Conservation (phyloP, 495 filamentous ascomycete genomes). For the Penicillium turbatum region DNA sequence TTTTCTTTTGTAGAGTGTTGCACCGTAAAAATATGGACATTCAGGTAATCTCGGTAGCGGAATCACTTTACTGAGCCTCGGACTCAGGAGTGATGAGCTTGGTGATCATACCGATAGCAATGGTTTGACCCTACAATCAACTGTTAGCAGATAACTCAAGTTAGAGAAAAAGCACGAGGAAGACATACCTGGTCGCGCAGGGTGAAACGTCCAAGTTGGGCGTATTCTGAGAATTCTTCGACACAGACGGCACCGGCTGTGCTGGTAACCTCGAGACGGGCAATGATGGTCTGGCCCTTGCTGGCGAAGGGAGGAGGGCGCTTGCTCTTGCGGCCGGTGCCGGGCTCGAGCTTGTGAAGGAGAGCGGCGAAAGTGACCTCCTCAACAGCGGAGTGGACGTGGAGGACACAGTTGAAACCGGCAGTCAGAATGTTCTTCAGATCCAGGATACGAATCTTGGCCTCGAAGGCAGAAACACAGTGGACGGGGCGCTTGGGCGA, state of each 20-base stretch:
- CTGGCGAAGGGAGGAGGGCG: constrained; percentile 85
- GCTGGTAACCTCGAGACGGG: constrained; percentile 77
- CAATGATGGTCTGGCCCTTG: constrained; percentile 91
- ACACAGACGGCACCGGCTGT: constrained; percentile 85
- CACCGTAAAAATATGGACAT: constrained; percentile 15
- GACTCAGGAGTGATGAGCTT: constrained; percentile 61
- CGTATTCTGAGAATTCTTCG: constrained; percentile 88
- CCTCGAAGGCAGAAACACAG: constrained; percentile 85
- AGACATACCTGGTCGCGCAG: constrained; percentile 79
- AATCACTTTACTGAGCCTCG: constrained; percentile 24
- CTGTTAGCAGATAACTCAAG: constrained; percentile 8
- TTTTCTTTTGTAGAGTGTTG: constrained; percentile 12
- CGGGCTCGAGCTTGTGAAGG: constrained; percentile 93
- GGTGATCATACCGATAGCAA: constrained; percentile 94
- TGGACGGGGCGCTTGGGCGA: constrained; percentile 87
- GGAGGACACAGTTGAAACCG: constrained; percentile 89
- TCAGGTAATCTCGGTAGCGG: constrained; percentile 1
- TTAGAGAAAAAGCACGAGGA: constrained; percentile 14
- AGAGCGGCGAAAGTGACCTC: constrained; percentile 85
- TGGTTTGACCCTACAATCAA: constrained; percentile 73
- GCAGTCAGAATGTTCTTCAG: constrained; percentile 87
- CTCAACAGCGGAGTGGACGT: constrained; percentile 88
- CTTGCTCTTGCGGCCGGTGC: constrained; percentile 92
- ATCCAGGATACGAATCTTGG: constrained; percentile 93
- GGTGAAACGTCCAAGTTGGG: constrained; percentile 92